Conservation (phyloP, 257 asterid species). For the Solanum tarapatanum region DNA sequence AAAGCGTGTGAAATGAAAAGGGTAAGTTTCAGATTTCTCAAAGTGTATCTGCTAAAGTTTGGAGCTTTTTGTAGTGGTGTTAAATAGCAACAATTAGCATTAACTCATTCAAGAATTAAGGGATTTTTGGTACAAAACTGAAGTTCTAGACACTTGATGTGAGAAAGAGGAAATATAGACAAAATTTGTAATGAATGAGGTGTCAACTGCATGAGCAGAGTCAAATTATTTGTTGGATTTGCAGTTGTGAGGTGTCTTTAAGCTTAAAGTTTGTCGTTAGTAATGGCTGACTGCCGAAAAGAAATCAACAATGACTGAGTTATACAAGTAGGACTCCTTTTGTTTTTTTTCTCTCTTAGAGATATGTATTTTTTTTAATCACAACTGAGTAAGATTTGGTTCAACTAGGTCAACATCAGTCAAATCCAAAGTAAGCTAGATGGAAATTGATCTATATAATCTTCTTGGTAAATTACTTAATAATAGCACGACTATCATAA, state of each 20-base stretch:
- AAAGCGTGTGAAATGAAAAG: neutral
- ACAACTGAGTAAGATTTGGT: neutral
- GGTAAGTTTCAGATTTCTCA: neutral
- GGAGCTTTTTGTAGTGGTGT: neutral
- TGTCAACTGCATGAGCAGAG: neutral
- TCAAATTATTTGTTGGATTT: neutral
- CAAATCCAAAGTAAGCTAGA: neutral
- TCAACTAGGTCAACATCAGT: neutral
- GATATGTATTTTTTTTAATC: neutral
- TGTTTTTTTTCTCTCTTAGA: too few species aligned
- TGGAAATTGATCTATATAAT: too few species aligned
- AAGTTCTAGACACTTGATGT: neutral
- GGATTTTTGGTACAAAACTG: neutral
- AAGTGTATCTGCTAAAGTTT: neutral
- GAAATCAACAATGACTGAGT: neutral
- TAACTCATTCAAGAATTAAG: neutral
- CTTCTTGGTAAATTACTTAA: too few species aligned
- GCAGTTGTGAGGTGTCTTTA: neutral
- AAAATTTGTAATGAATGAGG: neutral
- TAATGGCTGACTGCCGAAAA: neutral
- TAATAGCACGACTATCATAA: too few species aligned
- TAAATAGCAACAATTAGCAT: neutral
- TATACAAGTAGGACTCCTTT: neutral
- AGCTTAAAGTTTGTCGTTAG: neutral
- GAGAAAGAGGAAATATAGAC: neutral